Base-by-base conservation (phyloP, 768 basidiomycete genomes). In the Tylopilus sp. region DNA sequence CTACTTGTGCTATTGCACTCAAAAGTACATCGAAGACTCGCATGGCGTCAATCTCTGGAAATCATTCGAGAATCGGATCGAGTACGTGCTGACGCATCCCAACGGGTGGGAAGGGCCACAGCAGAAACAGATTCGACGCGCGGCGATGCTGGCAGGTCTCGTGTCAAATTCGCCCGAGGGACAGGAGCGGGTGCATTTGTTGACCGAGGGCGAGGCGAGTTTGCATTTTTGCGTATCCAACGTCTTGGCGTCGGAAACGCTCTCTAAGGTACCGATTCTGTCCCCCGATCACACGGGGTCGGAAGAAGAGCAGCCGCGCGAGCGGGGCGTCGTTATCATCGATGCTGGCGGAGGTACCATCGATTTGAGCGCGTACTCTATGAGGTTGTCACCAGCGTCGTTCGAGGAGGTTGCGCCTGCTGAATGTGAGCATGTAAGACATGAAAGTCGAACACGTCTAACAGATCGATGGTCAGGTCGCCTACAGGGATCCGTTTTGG, bases 121-220 rank as follows among this genome's bases (percentile, higher is more conserved):
- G 57, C 84, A 85, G 54, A 68, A 67, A 21, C 70, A 75, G 57
- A 80, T 85, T 69, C 76, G 83, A 4, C 63, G 64, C 21, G 83
- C 83, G 1, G 80, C 80, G 0, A 66, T 77, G 1, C 50, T 61
- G 18, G 83, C 80, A 0, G 79, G 79, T 8, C 70, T 86, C 20
- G 68, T 85, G 11, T 65, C 74, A 0, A 65, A 76, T 45, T 71
- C 63, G 0, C 50, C 59, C 1, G 66, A 64, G 12, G 76, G 72
- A 0, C 75, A 72, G 26, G 61, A 69, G 3, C 75, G 80, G 0
- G 58, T 84, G 1, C 75, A 74, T 1, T 77, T 85, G 48, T 73
- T 84, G n/a, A 83, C 81, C 0, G 82, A 85, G 55, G 83, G 82
- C 0, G 83, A 85, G 56, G 83, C 83, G 0, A 80, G 79, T 56